Evolutionary conservation across 257 asterid species (phyloP).

Genomic region (Rubia yunnanensis): DNA sequence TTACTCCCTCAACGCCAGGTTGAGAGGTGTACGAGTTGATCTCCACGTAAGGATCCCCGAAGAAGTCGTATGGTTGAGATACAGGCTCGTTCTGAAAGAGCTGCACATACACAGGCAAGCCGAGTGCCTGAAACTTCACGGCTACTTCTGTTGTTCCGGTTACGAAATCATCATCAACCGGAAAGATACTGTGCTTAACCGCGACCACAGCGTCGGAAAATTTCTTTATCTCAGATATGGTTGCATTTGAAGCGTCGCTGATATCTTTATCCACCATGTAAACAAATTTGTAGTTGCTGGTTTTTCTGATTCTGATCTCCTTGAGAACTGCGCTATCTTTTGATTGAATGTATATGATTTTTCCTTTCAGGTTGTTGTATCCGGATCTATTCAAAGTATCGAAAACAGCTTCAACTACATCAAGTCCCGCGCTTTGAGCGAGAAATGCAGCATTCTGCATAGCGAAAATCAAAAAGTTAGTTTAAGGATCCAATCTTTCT

Average conservation of each 20-base stretch:
- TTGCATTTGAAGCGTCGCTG: slow-evolving; percentile 44
- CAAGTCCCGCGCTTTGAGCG: slow-evolving; percentile 58
- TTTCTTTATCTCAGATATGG: slow-evolving; percentile 45
- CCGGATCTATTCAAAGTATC: slow-evolving; percentile 38
- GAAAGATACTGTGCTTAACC: slow-evolving; percentile 43
- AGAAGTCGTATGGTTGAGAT: slow-evolving; percentile 86
- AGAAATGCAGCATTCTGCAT: slow-evolving; percentile 71
- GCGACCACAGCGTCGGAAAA: slow-evolving; percentile 60
- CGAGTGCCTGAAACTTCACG: slow-evolving; percentile 40
- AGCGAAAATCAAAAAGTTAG: not conserved
- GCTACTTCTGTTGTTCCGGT: slow-evolving; percentile 38
- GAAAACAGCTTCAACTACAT: slow-evolving; percentile 49
- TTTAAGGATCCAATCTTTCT: not conserved
- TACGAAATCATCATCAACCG: slow-evolving; percentile 22
- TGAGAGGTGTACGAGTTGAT: slow-evolving; percentile 24
- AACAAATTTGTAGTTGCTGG: slow-evolving; percentile 49
- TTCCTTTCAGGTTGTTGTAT: slow-evolving; percentile 35
- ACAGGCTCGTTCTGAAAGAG: slow-evolving; percentile 56
- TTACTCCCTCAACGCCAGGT: slow-evolving; percentile 41
- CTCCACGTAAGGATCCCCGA: slow-evolving; percentile 65
- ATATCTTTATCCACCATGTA: slow-evolving; percentile 49
- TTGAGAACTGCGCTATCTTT: slow-evolving; percentile 54
- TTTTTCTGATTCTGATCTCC: slow-evolving; percentile 31
- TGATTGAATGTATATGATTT: slow-evolving; percentile 57
- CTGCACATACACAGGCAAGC: slow-evolving; percentile 50